Conservation (phyloP, 2,329 filamentous ascomycete species). For the Decorospora gaudefroyi region DNA sequence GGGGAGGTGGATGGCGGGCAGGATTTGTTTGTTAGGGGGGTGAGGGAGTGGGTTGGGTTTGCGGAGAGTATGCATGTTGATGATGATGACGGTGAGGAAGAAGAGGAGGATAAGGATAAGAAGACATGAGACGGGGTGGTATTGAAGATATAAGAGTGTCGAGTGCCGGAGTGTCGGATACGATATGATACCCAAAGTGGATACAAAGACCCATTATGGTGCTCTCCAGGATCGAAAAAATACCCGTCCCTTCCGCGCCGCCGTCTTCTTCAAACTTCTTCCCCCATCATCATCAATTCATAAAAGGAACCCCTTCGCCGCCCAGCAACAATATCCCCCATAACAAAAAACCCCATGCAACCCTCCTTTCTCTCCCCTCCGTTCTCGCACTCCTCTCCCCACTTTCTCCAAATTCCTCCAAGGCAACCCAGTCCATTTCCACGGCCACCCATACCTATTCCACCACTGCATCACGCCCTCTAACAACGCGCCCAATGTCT, state of each 20-base stretch:
- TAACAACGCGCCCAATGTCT: too few species aligned
- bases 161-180: background rate
- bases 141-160: background rate
- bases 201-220: too few species aligned
- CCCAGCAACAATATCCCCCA: constrained; percentile 34
- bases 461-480: too few species aligned
- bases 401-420: background rate
- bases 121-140: constrained; percentile 1
- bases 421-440: too few species aligned
- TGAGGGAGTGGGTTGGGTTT: constrained; percentile 80
- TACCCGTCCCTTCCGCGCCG: background rate
- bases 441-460: too few species aligned
- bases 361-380: constrained; percentile 20
- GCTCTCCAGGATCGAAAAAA: too few species aligned
- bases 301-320: constrained; percentile 34
- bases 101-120: background rate
- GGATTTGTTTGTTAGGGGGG: constrained; percentile 73
- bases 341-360: constrained; percentile 36
- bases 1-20: constrained; percentile 61
- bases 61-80: constrained; percentile 59
- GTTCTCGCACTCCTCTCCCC: constrained; percentile 5
- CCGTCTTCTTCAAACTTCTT: constrained; percentile 15
- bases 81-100: constrained; percentile 17
- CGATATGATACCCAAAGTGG: constrained; percentile 1
- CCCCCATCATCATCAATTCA: constrained; percentile 25